A percentile compares a stretch with the other conserved stretches of the same genome.
These are phyloP conservation scores for Fusarium begoniae DNA, from an alignment of 2,329 filamentous ascomycete species.

Conservation along the genomic window DNA sequence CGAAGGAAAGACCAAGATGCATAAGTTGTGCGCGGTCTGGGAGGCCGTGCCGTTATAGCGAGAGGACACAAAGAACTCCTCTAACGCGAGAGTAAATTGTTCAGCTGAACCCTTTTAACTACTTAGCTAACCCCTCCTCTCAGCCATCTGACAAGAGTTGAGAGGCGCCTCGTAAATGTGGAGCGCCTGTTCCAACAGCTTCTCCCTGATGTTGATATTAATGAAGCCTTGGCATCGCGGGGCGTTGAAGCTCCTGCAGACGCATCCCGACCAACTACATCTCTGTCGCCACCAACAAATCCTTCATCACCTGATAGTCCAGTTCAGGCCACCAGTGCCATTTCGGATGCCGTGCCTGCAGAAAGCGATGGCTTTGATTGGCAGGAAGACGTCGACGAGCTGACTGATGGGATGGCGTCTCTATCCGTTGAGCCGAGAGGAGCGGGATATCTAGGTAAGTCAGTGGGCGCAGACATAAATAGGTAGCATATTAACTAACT, in stretches of 20 bases:
- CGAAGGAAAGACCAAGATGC: neutral
- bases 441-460: neutral
- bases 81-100: neutral
- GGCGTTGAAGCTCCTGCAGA: accelerated
- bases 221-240: neutral
- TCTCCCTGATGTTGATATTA: neutral
- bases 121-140: neutral
- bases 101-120: accelerated
- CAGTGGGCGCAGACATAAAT: neutral
- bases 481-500: accelerated
- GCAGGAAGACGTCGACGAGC: neutral
- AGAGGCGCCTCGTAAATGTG: neutral
- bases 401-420: neutral
- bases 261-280: neutral
- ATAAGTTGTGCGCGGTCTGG: neutral
- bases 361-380: neutral
- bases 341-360: neutral
- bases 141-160: neutral
- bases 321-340: neutral
- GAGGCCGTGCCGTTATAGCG: neutral
- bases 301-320: neutral
- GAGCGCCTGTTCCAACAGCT: neutral
- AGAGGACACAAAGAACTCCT: neutral
- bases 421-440: neutral
- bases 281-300: neutral